These are phyloP conservation scores for Tremella yokohamensis DNA, from an alignment of 768 basidiomycete genomes.

Conservation along the genomic window DNA sequence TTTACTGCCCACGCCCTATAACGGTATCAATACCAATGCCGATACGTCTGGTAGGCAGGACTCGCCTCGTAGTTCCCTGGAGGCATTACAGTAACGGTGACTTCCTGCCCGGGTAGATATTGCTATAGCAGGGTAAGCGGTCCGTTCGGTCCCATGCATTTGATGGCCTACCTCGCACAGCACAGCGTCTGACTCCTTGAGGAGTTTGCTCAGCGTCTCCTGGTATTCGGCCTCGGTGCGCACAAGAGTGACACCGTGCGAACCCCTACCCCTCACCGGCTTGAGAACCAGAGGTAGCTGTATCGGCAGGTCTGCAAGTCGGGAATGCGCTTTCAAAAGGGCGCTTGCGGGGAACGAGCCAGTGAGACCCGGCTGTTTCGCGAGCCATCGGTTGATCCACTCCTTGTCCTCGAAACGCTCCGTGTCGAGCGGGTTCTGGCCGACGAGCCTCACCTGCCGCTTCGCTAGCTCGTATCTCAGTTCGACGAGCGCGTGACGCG, in stretches of 20 bases:
- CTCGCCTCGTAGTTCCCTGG: constrained; percentile 40
- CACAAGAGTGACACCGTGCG: constrained; percentile 40
- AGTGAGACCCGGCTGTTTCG: constrained; percentile 15
- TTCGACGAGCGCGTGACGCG: constrained; percentile 34
- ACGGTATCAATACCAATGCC: background rate
- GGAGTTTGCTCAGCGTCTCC: constrained; percentile 8
- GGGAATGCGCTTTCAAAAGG: constrained; percentile 11
- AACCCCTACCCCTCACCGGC: constrained; percentile 45
- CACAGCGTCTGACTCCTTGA: constrained; percentile 31
- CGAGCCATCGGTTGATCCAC: constrained; percentile 36
- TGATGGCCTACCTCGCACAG: constrained; percentile 27
- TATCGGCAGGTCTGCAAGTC: constrained; percentile 6
- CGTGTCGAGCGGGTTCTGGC: constrained; percentile 25
- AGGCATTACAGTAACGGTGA: constrained; percentile 45
- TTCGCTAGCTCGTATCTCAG: constrained; percentile 14
- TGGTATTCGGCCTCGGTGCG: constrained; percentile 17
- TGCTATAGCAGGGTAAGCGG: constrained; percentile 17
- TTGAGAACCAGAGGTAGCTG: constrained; percentile 37
- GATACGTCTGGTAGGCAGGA: background rate
- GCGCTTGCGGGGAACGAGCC: constrained; percentile 8
- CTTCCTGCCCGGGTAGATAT: constrained; percentile 40
- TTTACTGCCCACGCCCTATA: constrained; percentile 27
- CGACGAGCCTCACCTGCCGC: constrained; percentile 27
- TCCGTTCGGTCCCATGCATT: no score
- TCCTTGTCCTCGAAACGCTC: constrained; percentile 46